Conservation (phyloP, 2,329 filamentous ascomycete species). For the Neopestalotiopsis sp. region DNA sequence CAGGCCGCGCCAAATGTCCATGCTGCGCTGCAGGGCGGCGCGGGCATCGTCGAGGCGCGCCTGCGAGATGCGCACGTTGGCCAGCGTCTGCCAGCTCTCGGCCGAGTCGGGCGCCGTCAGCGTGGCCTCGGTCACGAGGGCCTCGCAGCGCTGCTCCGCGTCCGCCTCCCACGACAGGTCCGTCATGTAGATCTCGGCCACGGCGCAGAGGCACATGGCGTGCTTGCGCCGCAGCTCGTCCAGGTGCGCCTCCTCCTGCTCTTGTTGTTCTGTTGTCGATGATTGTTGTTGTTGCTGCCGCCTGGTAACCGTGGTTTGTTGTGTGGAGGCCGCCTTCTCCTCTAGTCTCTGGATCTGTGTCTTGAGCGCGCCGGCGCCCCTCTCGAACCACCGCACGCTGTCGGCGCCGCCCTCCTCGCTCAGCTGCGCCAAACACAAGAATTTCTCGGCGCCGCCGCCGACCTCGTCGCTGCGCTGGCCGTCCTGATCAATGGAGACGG, state of each 20-base stretch:
- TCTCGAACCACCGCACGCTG: conserved; percentile 71
- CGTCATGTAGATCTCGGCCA: conserved; percentile 98
- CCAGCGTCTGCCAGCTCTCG: conserved; percentile 94
- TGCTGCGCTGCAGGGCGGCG: conserved; percentile 77
- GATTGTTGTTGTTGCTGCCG: conserved; percentile 35
- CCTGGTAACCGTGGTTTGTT: conserved; percentile 29
- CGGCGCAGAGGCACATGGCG: conserved; percentile 89
- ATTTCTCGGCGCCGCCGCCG: conserved; percentile 91
- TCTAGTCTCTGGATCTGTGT: conserved; percentile 71
- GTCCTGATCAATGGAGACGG: conserved; percentile 77
- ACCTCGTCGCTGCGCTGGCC: conserved; percentile 71
- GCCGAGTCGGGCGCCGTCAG: conserved; percentile 80
- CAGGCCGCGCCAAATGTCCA: conserved; percentile 83
- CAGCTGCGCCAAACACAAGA: conserved; percentile 91
- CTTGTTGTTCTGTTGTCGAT: conserved; percentile 22
- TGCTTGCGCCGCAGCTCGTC: conserved; percentile 80
- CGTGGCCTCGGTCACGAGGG: conserved; percentile 87
- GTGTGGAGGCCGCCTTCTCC: conserved; percentile 31
- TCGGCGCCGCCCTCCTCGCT: conserved; percentile 72
- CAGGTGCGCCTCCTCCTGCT: conserved; percentile 44
- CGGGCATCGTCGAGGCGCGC: conserved; percentile 77
- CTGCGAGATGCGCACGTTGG: conserved; percentile 93
- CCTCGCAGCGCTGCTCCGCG: conserved; percentile 86
- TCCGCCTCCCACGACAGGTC: conserved; percentile 93
- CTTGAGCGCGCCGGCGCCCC: conserved; percentile 74